Base-by-base conservation (phyloP, 441 rosid species). In the Bocquillonia castaneifolia region DNA sequence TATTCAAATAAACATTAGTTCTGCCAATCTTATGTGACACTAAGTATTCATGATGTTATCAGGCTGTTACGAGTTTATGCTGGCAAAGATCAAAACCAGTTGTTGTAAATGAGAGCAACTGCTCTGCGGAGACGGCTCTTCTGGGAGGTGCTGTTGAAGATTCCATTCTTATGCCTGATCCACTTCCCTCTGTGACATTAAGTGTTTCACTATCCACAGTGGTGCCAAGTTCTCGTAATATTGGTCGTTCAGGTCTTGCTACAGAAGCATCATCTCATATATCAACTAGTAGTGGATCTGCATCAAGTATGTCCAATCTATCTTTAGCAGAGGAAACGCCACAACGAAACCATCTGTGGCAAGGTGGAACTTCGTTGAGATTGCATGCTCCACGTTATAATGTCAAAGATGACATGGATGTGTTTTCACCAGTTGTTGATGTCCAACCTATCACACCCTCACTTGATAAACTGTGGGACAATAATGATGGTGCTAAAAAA, bases 41-140 rank as follows among this genome's bases (percentile, higher is more conserved):
- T 51, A 54, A 71, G n/a, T 66, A 64, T 59, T 72, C 45, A 66
- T 67, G 36, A 50, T 74, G 57, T 75, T 29, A 65, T 73, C 84
- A 94, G 99, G 98, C 90, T 55, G 97, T 94, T 70, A 81, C 96
- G 61, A 88, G 98, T 81, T 86, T 94, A 71, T 86, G 97, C 81
- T 92, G 98, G 99, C 98, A 94, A 82, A 90, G 97, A 83, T 88
- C 91, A 69, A 92, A 88, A 85, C 91, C 98, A 69, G 85, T 83
- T 66, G 70, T 78, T 67, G 88, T 94, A 63, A 90, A 87, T 75
- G 97, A 92, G 79, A 83, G 79, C 80, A 86, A 67, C 74, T 86
- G 88, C 75, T 79, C 83, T 47, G 81, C 88, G 50, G 99, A 94
- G 84, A 86, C 83, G 77, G 97, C 92, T 82, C 96, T 94, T 78